These are phyloP conservation scores for Moringa oleifera DNA, from an alignment of 345 rosid species.

Conservation along the genomic window DNA sequence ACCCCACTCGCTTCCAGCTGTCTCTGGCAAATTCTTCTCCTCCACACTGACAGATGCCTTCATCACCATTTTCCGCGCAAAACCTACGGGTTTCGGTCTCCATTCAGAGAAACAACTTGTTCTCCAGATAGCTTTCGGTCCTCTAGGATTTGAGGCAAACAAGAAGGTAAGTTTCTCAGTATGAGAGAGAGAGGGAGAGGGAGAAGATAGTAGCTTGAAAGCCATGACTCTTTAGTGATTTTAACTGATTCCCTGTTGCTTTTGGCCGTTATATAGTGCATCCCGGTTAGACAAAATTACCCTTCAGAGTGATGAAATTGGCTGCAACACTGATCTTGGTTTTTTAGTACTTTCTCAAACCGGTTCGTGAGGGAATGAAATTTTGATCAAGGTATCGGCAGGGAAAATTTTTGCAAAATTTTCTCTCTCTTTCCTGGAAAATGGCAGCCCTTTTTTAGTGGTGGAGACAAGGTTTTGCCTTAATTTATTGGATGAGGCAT, in stretches of 20 bases:
- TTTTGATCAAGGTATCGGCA: no score
- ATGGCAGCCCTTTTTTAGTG: slow-evolving; percentile 1
- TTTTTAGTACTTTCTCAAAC: neutral
- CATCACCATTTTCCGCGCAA: slow-evolving; percentile 26
- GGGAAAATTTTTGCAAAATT: neutral
- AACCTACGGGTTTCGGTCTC: slow-evolving; percentile 12
- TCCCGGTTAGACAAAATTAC: slow-evolving; percentile 10
- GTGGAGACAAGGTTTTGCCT: slow-evolving; percentile 1
- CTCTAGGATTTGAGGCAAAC: slow-evolving; percentile 22
- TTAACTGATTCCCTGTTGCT: slow-evolving; percentile 7
- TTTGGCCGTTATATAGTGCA: slow-evolving; percentile 24
- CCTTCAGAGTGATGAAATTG: slow-evolving; percentile 1
- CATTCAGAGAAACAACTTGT: slow-evolving; percentile 18
- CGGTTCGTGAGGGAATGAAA: neutral
- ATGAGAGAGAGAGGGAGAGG: slow-evolving; percentile 27
- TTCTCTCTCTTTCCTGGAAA: no score
- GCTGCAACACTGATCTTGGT: neutral
- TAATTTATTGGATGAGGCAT: neutral
- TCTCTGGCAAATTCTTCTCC: slow-evolving; percentile 22
- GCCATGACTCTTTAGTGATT: slow-evolving; percentile 16
- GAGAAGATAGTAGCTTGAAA: slow-evolving; percentile 42
- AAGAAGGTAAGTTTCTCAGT: slow-evolving; percentile 22
- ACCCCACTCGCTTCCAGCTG: slow-evolving; percentile 44
- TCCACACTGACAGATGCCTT: slow-evolving; percentile 45
- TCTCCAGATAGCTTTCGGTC: slow-evolving; percentile 24